Evolutionary conservation across 768 basidiomycete genomes (phyloP).

Genomic region (Leccinum disarticulatum): DNA sequence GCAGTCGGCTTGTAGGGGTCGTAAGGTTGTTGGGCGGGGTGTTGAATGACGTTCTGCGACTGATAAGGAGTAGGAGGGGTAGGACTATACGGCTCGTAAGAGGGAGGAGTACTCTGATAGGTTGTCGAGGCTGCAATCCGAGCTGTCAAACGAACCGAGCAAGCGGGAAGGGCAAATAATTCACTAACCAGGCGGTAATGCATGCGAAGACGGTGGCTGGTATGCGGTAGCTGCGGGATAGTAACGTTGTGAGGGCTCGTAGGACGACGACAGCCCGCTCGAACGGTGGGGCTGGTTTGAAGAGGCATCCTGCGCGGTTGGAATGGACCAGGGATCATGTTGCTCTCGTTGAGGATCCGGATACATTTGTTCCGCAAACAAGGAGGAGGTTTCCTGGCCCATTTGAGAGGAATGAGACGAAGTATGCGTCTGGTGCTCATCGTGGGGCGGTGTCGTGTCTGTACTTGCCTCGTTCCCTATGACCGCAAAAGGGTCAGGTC

Average conservation of each 20-base stretch:
- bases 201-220: constrained; percentile 21
- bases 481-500: constrained; percentile 62
- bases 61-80: constrained; percentile 18
- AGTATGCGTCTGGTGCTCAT: constrained; percentile 23
- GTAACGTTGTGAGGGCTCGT: constrained; percentile 33
- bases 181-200: constrained; percentile 26
- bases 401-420: constrained; percentile 28
- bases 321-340: constrained; percentile 29
- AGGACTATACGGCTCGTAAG: constrained; percentile 29
- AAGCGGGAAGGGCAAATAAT: background rate
- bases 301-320: constrained; percentile 19
- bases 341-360: constrained; percentile 26
- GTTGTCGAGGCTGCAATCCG: constrained; percentile 13
- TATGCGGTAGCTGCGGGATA: constrained; percentile 31
- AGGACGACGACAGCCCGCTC: constrained; percentile 14
- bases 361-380: constrained; percentile 38
- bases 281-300: constrained; percentile 16
- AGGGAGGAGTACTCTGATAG: constrained; percentile 12
- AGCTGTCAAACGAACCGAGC: constrained; percentile 6
- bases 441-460: constrained; percentile 30
- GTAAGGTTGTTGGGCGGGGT: constrained; percentile 23
- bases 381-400: constrained; percentile 40
- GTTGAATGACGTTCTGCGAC: constrained; percentile 14
- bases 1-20: constrained; percentile 39
- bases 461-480: constrained; percentile 42